Base-by-base conservation (phyloP, 2,329 filamentous ascomycete species). In the Fusarium foetens region DNA sequence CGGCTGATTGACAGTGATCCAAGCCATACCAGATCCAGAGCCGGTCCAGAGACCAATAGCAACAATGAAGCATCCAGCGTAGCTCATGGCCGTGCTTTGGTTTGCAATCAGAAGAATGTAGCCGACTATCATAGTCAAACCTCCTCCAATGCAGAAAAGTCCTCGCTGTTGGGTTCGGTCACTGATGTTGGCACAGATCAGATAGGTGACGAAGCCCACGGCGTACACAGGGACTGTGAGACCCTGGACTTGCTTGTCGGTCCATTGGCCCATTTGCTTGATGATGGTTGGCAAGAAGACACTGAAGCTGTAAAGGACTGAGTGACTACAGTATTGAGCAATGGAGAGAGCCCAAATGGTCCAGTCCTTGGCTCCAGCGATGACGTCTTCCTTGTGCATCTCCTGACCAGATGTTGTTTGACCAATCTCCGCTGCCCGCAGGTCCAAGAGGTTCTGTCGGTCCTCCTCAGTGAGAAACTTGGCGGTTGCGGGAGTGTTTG, bases 211-310 rank as follows among this genome's bases (percentile, higher is more conserved):
- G 0, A 90, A 90, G 3, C 91, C 91, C 2, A 91, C 77, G 0
- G 86, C 85, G 70, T 93, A 93, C 75, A 90, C 90, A 3, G 91
- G 91, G 25, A 93, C 89, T 0, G 91, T 93, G 46, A 93, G 83
- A 39, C 89, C 89, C 76, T 93, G 91, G 0, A 91, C 86, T 72
- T 90, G 84, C 0, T 88, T 84, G 0, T 83, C 83, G 1, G 84
- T 83, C 80, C 89, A 91, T 6, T 77, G 78, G 5, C 90, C 89
- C 66, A 93, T 87, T 0, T 85, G 86, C 58, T 86, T 82, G 77
- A 93, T 92, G 68, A 93, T 93, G 3, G 89, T 92, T 0, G 91
- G 91, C 39, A 93, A 80, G 76, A 93, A 93, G 2, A 89, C 91
- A 59, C 85, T 87, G 78, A 89, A 92, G 4, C 90, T 90, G 77